These are phyloP conservation scores for Pisolithus tinctorius DNA, from an alignment of 768 basidiomycete species.

Conservation along the genomic window DNA sequence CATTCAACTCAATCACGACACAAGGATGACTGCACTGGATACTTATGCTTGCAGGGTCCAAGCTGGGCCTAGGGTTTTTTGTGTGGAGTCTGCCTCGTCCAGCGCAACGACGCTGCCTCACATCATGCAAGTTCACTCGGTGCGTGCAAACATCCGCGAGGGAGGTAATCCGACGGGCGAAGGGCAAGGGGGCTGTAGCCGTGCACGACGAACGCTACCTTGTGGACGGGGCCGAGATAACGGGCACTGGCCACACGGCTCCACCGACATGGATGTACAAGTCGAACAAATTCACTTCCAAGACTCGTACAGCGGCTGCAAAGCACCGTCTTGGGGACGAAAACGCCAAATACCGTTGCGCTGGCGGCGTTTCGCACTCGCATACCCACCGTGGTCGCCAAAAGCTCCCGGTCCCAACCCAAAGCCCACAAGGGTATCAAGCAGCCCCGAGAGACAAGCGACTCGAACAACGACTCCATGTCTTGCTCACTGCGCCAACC, in stretches of 20 bases:
- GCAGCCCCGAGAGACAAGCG: constrained; percentile 11
- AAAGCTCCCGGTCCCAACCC: too few species aligned
- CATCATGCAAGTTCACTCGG: constrained; percentile 4
- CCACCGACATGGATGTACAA: not conserved
- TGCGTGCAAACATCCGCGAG: not conserved
- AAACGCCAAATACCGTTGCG: not conserved
- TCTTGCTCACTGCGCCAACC: constrained; percentile 29
- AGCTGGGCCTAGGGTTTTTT: constrained; percentile 54
- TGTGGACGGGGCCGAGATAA: not conserved
- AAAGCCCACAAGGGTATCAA: too few species aligned
- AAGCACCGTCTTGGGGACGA: not conserved
- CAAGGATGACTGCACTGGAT: constrained; percentile 62
- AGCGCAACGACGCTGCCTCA: constrained; percentile 7
- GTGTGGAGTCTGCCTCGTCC: constrained; percentile 25
- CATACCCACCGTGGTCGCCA: too few species aligned
- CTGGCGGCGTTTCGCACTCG: not conserved
- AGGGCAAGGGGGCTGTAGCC: not conserved
- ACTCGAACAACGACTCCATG: constrained; percentile 20
- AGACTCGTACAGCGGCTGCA: not conserved
- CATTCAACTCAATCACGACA: not conserved
- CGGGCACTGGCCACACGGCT: not conserved
- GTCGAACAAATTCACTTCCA: not conserved
- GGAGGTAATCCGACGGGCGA: not conserved
- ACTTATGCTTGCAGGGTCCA: constrained; percentile 85
- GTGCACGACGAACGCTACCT: not conserved